Evolutionary conservation across 108 stramenopile genomes (phyloP).

Genomic region (Hondaea fermentalgiana): DNA sequence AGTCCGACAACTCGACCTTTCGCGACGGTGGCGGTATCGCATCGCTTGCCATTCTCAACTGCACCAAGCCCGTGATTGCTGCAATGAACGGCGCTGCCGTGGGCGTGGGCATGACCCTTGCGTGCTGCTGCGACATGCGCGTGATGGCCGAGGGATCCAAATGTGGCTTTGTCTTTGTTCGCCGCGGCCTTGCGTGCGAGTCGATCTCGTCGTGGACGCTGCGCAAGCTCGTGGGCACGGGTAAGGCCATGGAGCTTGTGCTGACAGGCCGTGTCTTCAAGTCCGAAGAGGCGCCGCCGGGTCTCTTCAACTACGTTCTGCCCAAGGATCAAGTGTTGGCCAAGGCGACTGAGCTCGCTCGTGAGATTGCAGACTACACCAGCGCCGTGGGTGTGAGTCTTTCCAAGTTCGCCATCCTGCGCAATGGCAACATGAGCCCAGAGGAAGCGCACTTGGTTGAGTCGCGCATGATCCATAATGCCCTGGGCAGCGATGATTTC

Average conservation of each 20-base stretch:
- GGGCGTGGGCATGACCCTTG: constrained; percentile 14
- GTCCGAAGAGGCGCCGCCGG: not conserved
- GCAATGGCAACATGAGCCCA: not conserved
- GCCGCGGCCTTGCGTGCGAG: constrained; percentile 17
- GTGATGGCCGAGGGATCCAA: not conserved
- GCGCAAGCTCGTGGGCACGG: not conserved
- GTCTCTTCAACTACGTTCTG: constrained; percentile 1
- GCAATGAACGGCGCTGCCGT: constrained; percentile 14
- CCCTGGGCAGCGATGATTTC: not conserved
- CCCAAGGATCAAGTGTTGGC: not conserved
- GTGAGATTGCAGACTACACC: not conserved
- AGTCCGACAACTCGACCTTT: not conserved
- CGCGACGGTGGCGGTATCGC: constrained; percentile 4
- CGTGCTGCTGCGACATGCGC: constrained; percentile 2
- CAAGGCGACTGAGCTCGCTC: not conserved
- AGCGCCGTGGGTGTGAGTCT: not conserved
- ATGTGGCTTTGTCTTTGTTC: not conserved
- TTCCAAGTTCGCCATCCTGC: not conserved
- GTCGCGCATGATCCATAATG: not conserved
- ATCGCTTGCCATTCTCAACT: not conserved
- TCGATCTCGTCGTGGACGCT: not conserved
- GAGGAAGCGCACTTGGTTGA: not conserved
- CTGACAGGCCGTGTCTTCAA: constrained; percentile 14
- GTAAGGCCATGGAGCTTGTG: constrained; percentile 4
- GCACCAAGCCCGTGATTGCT: constrained; percentile 14